phyloP scores from a whole-genome alignment of 768 basidiomycete genomes.

The Rhodotorula taiwanensis region DNA sequence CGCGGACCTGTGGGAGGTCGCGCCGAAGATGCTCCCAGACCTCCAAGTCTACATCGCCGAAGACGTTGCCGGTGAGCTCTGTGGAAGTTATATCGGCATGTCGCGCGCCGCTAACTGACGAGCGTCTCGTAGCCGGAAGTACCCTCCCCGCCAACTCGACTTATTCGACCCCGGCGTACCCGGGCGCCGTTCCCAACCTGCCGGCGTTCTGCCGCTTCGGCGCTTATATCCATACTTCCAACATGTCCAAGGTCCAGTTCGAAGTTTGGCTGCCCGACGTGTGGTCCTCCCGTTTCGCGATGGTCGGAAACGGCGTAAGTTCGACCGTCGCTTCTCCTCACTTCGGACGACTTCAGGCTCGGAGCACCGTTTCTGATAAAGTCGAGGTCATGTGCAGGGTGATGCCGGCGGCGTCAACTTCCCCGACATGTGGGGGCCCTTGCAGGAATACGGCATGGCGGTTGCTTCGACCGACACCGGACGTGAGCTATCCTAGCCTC shows the following conservation, averaged over 20 bases:
- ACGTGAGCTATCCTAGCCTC: no score
- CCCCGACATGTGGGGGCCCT: background rate
- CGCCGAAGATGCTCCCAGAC: slow-evolving; percentile 11
- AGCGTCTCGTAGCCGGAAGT: background rate
- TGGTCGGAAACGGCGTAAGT: slow-evolving; percentile 33
- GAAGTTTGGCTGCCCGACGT: slow-evolving; percentile 36
- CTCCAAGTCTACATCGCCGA: slow-evolving; percentile 29
- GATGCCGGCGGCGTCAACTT: background rate
- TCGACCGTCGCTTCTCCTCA: background rate
- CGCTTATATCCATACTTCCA: slow-evolving; percentile 35
- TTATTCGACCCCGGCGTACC: background rate
- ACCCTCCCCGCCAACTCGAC: slow-evolving; percentile 29
- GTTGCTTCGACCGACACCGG: slow-evolving; percentile 26
- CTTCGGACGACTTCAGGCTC: no score
- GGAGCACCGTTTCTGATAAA: no score
- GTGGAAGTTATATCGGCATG: no score
- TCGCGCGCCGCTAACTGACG: background rate
- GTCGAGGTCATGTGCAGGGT: background rate
- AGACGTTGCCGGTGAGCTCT: slow-evolving; percentile 19
- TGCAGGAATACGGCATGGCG: slow-evolving; percentile 8
- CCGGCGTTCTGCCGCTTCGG: slow-evolving; percentile 37
- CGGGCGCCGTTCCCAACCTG: slow-evolving; percentile 20
- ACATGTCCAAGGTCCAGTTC: slow-evolving; percentile 29
- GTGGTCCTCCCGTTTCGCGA: slow-evolving; percentile 21
- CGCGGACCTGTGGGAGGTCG: slow-evolving; percentile 17